Conservation (phyloP, 305 asterid species). For the Withania somnifera region DNA sequence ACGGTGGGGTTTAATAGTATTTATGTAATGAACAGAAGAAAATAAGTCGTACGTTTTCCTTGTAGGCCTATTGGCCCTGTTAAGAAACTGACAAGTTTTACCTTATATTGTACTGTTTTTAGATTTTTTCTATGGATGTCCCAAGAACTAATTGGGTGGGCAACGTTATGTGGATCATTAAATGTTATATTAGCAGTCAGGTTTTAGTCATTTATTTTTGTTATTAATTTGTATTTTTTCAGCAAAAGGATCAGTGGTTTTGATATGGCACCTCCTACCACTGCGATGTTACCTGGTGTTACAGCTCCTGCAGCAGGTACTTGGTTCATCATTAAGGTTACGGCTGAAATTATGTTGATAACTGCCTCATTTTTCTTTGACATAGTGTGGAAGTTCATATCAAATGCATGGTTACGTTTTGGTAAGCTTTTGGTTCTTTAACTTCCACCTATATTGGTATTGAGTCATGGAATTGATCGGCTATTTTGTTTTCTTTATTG, state of each 20-base stretch:
- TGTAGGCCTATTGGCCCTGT: background rate
- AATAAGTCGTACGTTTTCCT: background rate
- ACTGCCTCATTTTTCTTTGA: constrained; percentile 43
- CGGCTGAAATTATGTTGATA: constrained; percentile 19
- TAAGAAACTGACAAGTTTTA: background rate
- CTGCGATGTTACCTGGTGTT: constrained; percentile 59
- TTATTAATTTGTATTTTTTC: constrained; percentile 27
- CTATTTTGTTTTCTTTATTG: constrained; percentile 33
- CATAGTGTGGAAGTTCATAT: constrained; percentile 73
- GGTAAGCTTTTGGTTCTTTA: constrained; percentile 73
- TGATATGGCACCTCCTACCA: constrained; percentile 95
- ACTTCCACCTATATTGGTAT: constrained; percentile 20
- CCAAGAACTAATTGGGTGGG: background rate
- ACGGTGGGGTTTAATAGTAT: background rate
- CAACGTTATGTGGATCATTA: background rate
- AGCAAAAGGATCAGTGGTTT: constrained; percentile 97
- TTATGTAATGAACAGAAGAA: background rate
- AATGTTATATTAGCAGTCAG: background rate
- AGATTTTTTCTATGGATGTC: background rate
- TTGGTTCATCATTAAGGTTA: constrained; percentile 9
- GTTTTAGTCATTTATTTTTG: constrained; percentile 4
- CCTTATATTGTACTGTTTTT: background rate
- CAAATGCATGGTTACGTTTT: constrained; percentile 76
- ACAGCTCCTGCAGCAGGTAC: constrained; percentile 65
- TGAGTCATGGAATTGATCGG: constrained; percentile 35